Evolutionary conservation across 176 grass and related monocot genomes (phyloP).

Genomic region (Ensete glaucum): DNA sequence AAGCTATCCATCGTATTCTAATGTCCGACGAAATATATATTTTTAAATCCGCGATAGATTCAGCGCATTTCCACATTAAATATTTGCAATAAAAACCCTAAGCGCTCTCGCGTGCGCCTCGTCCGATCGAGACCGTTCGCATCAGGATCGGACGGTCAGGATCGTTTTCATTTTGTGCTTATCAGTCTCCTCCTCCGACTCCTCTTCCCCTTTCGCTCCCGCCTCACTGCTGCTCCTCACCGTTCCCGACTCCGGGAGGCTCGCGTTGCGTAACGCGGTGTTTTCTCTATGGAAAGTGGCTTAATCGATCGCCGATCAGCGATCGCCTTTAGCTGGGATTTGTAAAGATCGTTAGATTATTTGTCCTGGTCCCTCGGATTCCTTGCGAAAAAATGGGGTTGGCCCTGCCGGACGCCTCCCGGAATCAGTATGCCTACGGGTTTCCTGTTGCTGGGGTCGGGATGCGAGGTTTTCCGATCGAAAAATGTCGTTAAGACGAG

Average conservation of each 20-base stretch:
- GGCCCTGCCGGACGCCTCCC: background rate
- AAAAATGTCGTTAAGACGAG: background rate
- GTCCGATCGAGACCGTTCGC: background rate
- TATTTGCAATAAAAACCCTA: constrained; percentile 16
- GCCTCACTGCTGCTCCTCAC: background rate
- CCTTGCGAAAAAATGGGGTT: background rate
- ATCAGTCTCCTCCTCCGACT: background rate
- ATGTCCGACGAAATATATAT: background rate
- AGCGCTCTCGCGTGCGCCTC: background rate
- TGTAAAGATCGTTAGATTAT: background rate
- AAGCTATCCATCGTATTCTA: too few relatives aligned
- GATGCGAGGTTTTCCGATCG: background rate
- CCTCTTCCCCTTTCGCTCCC: background rate
- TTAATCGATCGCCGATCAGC: background rate
- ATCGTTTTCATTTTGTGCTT: background rate
- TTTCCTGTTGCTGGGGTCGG: background rate
- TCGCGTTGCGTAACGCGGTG: background rate
- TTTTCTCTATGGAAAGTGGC: background rate
- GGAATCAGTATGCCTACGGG: background rate
- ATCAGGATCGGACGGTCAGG: background rate
- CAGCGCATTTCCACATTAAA: background rate
- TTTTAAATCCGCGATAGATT: background rate
- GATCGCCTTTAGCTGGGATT: background rate
- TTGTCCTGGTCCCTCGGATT: background rate
- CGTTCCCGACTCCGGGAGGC: too few relatives aligned